These are phyloP conservation scores for Candida tropicalis DNA, from an alignment of 1,139 yeast genomes.

Conservation along the genomic window DNA sequence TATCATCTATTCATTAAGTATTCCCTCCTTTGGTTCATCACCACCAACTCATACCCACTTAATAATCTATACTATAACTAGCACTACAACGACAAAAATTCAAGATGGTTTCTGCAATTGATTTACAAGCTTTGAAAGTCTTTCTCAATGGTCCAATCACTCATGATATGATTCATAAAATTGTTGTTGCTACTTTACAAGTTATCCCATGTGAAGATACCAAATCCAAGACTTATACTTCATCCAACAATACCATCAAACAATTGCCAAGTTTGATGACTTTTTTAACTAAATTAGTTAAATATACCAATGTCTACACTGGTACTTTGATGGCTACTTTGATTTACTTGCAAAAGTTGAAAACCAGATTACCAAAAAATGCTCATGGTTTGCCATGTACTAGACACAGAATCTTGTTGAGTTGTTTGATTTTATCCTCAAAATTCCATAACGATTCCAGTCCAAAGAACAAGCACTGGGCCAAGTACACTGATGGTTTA, in stretches of 20 bases:
- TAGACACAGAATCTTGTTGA: slow-evolving; percentile 72
- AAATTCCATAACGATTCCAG: slow-evolving; percentile 78
- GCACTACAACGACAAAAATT: too few relatives aligned
- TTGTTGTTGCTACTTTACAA: slow-evolving; percentile 63
- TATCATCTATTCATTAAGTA: slow-evolving; percentile 1
- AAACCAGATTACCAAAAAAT: slow-evolving; percentile 61
- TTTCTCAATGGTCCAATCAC: slow-evolving; percentile 61
- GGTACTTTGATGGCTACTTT: slow-evolving; percentile 76
- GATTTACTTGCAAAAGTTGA: slow-evolving; percentile 64
- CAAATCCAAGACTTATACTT: slow-evolving; percentile 37
- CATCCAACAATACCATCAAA: slow-evolving; percentile 35
- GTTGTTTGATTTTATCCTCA: slow-evolving; percentile 70
- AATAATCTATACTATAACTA: background rate
- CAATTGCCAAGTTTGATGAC: slow-evolving; percentile 73
- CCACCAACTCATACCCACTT: background rate
- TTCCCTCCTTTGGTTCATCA: background rate
- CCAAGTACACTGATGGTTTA: slow-evolving; percentile 72
- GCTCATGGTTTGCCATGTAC: slow-evolving; percentile 81
- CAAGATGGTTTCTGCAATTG: slow-evolving; percentile 27
- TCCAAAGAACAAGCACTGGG: slow-evolving; percentile 79
- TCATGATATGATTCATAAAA: slow-evolving; percentile 65
- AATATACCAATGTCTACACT: slow-evolving; percentile 74
- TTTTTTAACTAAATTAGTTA: slow-evolving; percentile 67
- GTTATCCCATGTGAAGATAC: slow-evolving; percentile 57
- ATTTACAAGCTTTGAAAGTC: slow-evolving; percentile 56